Evolutionary conservation across 176 grass and related monocot genomes (phyloP), one percentile per base, ranked within the genome.

Genomic region (Secale cereale): DNA sequence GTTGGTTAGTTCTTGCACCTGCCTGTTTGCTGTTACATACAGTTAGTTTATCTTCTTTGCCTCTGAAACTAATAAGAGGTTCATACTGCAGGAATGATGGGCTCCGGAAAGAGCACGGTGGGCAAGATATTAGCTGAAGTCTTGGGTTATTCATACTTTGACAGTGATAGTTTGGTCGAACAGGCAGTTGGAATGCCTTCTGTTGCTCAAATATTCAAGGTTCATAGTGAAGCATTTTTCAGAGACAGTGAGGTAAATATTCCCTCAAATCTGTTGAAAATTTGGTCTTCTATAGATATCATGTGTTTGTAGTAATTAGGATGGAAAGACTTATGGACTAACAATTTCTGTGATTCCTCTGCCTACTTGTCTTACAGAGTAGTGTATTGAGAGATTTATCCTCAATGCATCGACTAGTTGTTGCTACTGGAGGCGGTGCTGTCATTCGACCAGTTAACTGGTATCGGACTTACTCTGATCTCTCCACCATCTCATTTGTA

Each of bases 81-180:
- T 76, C n/a, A 16, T 77, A 41, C 56, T 31, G 62, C 76, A 97
- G 95, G 95, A 84, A 92, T 97, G 92, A 97, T 97, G 95, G 95
- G 95, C 13, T 97, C 95, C 27, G 95, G 95, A 41, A 97, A 97
- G 81, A 97, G 85, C 25, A 97, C 95, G 1, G 90, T 97, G 31
- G 95, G 90, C 32, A 97, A 97, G 79, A 97, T 97, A 39, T 75
- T 97, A 79, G 78, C 92, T 0, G 95, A 97, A 94, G 95, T 94
- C 65, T 52, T 94, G 71, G 82, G 92, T 77, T 97, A 97, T 82
- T 94, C 95, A 43, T 94, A 84, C 79, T 94, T 97, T 85, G 95
- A 97, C 80, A 97, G 95, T 85, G 95, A 94, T 84, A 97, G 94
- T 59, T 90, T 97, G 61, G 92, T 92, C 6, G 95, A 97, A 78